Percentiles rank a stretch among this genome's conserved stretches.
Conservation (phyloP, 2,329 filamentous ascomycete genomes). For the Pseudocercospora pini-densiflorae region DNA sequence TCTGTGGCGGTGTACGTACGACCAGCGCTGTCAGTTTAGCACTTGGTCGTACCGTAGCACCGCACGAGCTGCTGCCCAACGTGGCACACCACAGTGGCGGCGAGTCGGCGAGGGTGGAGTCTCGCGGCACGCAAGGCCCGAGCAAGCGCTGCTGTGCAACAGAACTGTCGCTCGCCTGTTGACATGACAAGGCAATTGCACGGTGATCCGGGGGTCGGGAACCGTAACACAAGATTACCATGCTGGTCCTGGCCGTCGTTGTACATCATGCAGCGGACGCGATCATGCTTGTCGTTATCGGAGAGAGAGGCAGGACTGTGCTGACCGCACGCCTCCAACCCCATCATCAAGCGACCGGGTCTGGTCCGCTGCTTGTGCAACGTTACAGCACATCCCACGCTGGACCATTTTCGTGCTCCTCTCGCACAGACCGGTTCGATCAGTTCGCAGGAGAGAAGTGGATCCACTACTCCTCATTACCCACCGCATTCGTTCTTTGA, state of each 20-base stretch:
- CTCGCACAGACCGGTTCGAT: conserved; percentile 15
- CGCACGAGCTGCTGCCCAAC: conserved; percentile 31
- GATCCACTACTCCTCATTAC: background rate
- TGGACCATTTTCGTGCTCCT: conserved; percentile 16
- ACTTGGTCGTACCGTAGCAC: conserved; percentile 26
- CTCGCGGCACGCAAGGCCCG: conserved; percentile 11
- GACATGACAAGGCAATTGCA: conserved; percentile 26
- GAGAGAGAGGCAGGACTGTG: conserved; percentile 2
- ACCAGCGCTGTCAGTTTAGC: conserved; percentile 30
- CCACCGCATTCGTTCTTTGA: background rate
- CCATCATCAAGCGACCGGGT: conserved; percentile 12
- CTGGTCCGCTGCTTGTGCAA: conserved; percentile 21
- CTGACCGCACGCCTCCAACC: background rate
- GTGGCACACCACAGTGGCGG: conserved; percentile 20
- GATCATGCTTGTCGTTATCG: conserved; percentile 16
- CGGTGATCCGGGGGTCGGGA: conserved; percentile 12
- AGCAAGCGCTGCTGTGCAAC: conserved; percentile 26
- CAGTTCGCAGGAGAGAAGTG: conserved; percentile 20
- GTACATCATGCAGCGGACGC: conserved; percentile 7
- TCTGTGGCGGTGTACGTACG: conserved; percentile 26
- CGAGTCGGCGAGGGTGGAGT: conserved; percentile 13
- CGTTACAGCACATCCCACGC: conserved; percentile 28
- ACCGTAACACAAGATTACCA: conserved; percentile 10
- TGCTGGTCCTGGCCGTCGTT: conserved; percentile 11
- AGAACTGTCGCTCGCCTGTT: conserved; percentile 32